phyloP scores from a whole-genome alignment of 192 early-diverging fungal species.

The Coemansia guatemalensis region DNA sequence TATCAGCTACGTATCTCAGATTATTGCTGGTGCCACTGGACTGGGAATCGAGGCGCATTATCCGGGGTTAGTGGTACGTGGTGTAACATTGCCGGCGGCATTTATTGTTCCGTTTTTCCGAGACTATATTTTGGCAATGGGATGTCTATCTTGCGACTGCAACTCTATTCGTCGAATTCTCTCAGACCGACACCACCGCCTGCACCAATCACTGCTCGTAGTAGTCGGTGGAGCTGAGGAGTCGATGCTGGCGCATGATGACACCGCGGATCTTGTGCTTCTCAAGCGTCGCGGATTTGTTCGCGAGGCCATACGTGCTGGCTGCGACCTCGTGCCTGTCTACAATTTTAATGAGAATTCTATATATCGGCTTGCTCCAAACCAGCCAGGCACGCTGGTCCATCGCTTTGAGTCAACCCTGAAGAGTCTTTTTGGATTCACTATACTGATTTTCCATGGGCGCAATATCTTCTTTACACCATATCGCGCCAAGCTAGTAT shows the following conservation, averaged over 20 bases:
- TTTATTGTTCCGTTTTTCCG: slow-evolving; percentile 87
- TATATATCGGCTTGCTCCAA: slow-evolving; percentile 76
- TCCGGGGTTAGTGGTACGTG: slow-evolving; percentile 74
- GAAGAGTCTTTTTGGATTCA: slow-evolving; percentile 70
- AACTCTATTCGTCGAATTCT: slow-evolving; percentile 78
- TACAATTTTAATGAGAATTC: slow-evolving; percentile 96
- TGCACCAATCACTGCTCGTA: slow-evolving; percentile 59
- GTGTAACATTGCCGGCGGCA: slow-evolving; percentile 81
- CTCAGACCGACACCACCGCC: slow-evolving; percentile 59
- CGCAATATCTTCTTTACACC: slow-evolving; percentile 79
- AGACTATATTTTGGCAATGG: slow-evolving; percentile 77
- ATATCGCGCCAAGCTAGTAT: slow-evolving; percentile 37
- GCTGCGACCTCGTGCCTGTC: slow-evolving; percentile 82
- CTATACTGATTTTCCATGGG: slow-evolving; percentile 78
- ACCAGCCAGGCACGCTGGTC: slow-evolving; percentile 63
- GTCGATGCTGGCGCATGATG: slow-evolving; percentile 66
- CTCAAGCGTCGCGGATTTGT: slow-evolving; percentile 88
- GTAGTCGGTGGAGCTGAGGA: slow-evolving; percentile 94
- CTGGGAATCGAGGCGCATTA: slow-evolving; percentile 69
- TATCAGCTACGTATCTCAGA: slow-evolving; percentile 78
- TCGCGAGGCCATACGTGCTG: slow-evolving; percentile 79
- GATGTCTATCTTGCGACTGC: slow-evolving; percentile 74
- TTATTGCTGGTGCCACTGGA: slow-evolving; percentile 82
- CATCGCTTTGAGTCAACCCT: slow-evolving; percentile 71
- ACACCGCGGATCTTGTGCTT: slow-evolving; percentile 67